Evolutionary conservation across 129 eudicot species (phyloP).

Genomic region (Helichrysum umbraculigerum): DNA sequence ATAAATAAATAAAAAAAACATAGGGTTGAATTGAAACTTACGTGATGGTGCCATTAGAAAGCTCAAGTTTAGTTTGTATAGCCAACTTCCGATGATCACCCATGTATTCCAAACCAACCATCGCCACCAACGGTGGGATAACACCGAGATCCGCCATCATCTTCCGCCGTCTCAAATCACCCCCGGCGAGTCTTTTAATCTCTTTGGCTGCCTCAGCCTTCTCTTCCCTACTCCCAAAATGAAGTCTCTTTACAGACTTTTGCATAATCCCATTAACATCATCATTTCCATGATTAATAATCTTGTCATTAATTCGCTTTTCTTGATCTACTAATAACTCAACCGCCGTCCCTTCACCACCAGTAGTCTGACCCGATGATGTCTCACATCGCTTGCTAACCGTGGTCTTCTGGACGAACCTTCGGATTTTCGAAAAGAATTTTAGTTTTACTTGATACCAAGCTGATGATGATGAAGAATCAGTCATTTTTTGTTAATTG

Average conservation of each 20-base stretch:
- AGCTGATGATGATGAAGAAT: constrained; percentile 42
- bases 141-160: constrained; percentile 90
- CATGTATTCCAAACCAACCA: constrained; percentile 60
- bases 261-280: constrained; percentile 44
- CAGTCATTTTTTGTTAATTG: constrained; percentile 37
- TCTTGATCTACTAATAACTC: constrained; percentile 8
- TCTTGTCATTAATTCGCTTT: constrained; percentile 13
- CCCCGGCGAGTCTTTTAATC: constrained; percentile 58
- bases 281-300: constrained; percentile 7
- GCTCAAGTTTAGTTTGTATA: constrained; percentile 61
- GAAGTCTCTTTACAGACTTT: constrained; percentile 81
- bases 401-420: constrained; percentile 40
- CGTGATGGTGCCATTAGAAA: constrained; percentile 82
- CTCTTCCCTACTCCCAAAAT: constrained; percentile 82
- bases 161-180: constrained; percentile 51
- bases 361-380: constrained; percentile 24
- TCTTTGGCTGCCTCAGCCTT: constrained; percentile 62
- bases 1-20: neutral
- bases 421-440: constrained; percentile 50
- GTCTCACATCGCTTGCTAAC: constrained; percentile 30
- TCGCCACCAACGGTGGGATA: constrained; percentile 80
- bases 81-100: constrained; percentile 55
- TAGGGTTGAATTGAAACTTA: constrained; percentile 39
- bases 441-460: constrained; percentile 49
- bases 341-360: neutral